Evolutionary conservation across 768 basidiomycete genomes (phyloP), one percentile per base, ranked within the genome.

Genomic region (Dictyophora rubrovolvata): DNA sequence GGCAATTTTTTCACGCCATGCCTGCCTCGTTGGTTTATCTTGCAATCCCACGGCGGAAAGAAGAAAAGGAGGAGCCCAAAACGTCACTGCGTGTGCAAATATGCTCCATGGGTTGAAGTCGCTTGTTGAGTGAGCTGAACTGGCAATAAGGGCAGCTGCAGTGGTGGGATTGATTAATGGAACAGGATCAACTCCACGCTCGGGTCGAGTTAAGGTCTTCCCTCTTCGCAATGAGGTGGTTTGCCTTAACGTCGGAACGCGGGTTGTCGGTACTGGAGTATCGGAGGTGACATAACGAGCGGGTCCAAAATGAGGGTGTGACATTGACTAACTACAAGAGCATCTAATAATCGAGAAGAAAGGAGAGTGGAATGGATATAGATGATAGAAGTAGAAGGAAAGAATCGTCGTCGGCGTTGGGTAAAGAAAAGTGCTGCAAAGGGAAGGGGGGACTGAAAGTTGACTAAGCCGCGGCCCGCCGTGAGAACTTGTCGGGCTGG

Each of bases 1-100:
- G 6, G 93, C 83, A 60, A 95, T 85, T 77, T 98, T 99, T 73
- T 99, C 96, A 68, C 94, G 83, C 96, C 96, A 99, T 1, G 96
- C 96, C 70, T 96, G 91, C 62, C 84, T 77, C 55, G 81, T 78
- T 37, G 81, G 77, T 65, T 80, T 79, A 71, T 94, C 92, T 68
- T 81, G 86, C 69, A 97, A 77, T 49, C 92, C 89, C 11, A 92
- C 46, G 1, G 84, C 81, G 21, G 79, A 71, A 59, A 97, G 80
- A 21, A 92, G 71, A 66, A 87, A 79, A 50, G 81, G 77, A 22
- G 94, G 93, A 1, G 90, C 94, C 93, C 93, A 97, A 69, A 87
- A 93, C 6, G 94, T 93, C 69, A 88, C 77, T 48, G 89, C 68
- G 63, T 79, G 79, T 53, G 90, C 85, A 69, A 87, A 89, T 65